Conservation (phyloP, 306 rosid species). For the Prunus mume region DNA sequence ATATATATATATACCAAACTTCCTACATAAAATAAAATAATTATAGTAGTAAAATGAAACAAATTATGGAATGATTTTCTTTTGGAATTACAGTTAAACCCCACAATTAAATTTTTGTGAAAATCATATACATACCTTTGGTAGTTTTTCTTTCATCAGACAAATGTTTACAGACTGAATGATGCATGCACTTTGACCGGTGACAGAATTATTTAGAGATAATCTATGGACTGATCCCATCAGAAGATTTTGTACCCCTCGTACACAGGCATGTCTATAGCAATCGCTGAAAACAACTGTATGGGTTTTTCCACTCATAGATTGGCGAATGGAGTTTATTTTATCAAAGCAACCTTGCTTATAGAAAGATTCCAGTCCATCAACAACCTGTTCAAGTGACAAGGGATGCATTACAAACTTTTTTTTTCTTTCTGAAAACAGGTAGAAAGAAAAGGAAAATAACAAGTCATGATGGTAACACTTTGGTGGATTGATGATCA, state of each 20-base stretch:
- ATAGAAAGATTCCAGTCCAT: slow-evolving; percentile 56
- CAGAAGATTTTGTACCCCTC: slow-evolving; percentile 53
- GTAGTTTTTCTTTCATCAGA: slow-evolving; percentile 37
- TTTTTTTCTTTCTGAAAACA: neutral
- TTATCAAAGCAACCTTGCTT: slow-evolving; percentile 45
- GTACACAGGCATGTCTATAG: slow-evolving; percentile 34
- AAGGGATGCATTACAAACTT: slow-evolving; percentile 12
- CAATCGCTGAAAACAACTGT: slow-evolving; percentile 68
- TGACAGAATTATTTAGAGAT: slow-evolving; percentile 45
- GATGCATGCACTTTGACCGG: slow-evolving; percentile 73
- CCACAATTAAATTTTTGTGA: neutral
- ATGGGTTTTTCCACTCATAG: slow-evolving; percentile 44
- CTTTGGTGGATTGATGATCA: neutral
- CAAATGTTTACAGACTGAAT: slow-evolving; percentile 51
- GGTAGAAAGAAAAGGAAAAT: neutral
- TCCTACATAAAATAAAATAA: neutral
- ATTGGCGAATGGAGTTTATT: slow-evolving; percentile 48
- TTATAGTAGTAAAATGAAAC: neutral
- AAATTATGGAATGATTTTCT: neutral
- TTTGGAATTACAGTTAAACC: neutral
- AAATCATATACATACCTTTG: slow-evolving; percentile 41
- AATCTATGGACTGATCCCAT: slow-evolving; percentile 55
- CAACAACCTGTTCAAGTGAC: slow-evolving; percentile 57
- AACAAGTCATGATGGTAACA: neutral
- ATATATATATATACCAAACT: too few species aligned